phyloP scores from a whole-genome alignment of 2,329 filamentous ascomycete species.

The Thielaviopsis euricoi region DNA sequence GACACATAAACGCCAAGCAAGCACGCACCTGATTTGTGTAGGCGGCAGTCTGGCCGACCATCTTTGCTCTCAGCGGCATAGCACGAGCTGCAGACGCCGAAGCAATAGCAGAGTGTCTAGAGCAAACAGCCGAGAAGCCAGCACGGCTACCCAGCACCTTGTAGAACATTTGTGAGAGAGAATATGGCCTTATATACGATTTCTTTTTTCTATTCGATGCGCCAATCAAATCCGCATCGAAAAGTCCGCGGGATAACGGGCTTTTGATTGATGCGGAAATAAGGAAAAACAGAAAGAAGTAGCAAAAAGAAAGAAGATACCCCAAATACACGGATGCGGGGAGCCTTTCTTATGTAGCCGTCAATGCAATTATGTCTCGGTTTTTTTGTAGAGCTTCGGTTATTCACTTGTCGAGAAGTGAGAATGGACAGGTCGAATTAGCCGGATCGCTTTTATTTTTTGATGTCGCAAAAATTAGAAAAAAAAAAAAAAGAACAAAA shows the following conservation, averaged over 20 bases:
- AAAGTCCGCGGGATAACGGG: slow-evolving; percentile 17
- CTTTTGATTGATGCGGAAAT: slow-evolving; percentile 33
- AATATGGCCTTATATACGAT: neutral
- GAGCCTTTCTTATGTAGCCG: neutral
- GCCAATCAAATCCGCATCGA: slow-evolving; percentile 3
- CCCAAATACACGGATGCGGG: neutral
- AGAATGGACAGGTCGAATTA: neutral
- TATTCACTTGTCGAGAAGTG: neutral
- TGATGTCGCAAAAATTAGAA: no score
- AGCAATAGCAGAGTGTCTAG: slow-evolving; percentile 23
- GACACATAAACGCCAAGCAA: neutral
- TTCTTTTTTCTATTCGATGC: slow-evolving; percentile 1
- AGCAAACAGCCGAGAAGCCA: slow-evolving; percentile 31
- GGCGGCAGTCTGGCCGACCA: slow-evolving; percentile 19
- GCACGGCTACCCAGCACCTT: slow-evolving; percentile 23
- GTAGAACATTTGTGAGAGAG: slow-evolving; percentile 7
- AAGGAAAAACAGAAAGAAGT: neutral
- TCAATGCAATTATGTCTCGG: neutral
- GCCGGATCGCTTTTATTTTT: neutral
- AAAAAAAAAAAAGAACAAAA: no score
- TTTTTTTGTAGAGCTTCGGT: neutral
- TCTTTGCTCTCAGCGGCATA: slow-evolving; percentile 73
- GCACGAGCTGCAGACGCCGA: slow-evolving; percentile 21
- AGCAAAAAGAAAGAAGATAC: neutral
- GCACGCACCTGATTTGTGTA: slow-evolving; percentile 6